Base-by-base conservation (phyloP, 169 alveolate genomes). In the Eimeria praecox region DNA sequence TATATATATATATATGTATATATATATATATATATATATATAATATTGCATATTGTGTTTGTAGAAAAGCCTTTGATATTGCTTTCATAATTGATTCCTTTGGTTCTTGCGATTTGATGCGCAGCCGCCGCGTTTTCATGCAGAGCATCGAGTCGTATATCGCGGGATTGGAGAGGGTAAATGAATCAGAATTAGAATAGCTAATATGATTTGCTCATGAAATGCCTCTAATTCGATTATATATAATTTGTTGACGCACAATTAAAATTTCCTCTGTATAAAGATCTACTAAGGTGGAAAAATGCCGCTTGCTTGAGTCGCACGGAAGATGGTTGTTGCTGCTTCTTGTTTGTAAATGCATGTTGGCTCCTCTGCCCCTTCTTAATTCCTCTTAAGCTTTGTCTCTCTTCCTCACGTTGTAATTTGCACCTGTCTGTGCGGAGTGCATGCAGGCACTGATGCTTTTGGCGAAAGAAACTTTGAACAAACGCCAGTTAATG, bases 41-140 rank as follows among this genome's bases (percentile, higher is more conserved):
- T 75, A 35, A n/a, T 78, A 27, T 35, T 38, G 88, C 88, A 30
- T 22, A 12, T 78, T 42, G 27, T 56, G 40, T 3, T 22, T n/a
- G n/a, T n/a, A n/a, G n/a, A n/a, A n/a, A n/a, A n/a, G n/a, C n/a
- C 5, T n/a, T 46, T 16, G 9, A 30, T 33, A 2, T n/a, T 30
- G 44, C 27, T 0, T 14, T 30, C 33, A n/a, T 22, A 8, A 16
- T 33, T 30, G 14, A 0, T 30, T 20, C 18, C 24, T 66, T 66
- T 71, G 82, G 40, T 30, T 78, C 44, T 78, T 78, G 88, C 52
- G 87, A 38, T 78, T 42, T 5, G 88, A 62, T 16, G 75, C 44
- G 66, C 95, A 91, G 95, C 66, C 95, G 95, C 35, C 95, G 95
- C 64, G 91, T 91, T 33, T 91, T 91, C 91, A 91, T 91, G 95